These are phyloP conservation scores for Neophaeococcomyces aloes DNA, from an alignment of 2,329 filamentous ascomycete species.

Conservation along the genomic window DNA sequence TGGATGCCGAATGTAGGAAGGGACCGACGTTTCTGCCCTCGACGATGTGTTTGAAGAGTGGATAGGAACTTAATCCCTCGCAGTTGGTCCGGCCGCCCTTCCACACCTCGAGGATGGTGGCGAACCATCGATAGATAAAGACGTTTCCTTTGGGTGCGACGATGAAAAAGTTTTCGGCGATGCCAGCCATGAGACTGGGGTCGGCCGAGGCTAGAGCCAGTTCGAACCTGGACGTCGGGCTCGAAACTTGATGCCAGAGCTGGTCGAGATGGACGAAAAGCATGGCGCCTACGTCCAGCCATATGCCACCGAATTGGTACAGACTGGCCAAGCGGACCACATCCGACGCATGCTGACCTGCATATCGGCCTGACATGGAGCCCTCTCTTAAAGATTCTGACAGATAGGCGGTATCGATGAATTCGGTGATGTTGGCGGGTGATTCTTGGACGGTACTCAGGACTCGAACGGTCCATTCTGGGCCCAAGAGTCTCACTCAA, in stretches of 20 bases:
- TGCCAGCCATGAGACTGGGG: slow-evolving; percentile 24
- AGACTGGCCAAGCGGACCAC: slow-evolving; percentile 48
- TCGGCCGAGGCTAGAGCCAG: slow-evolving; percentile 39
- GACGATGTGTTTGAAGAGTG: slow-evolving; percentile 28
- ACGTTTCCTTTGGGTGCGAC: slow-evolving; percentile 32
- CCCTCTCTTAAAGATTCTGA: slow-evolving; percentile 43
- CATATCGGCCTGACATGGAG: slow-evolving; percentile 41
- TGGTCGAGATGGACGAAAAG: slow-evolving; percentile 48
- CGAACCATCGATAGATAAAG: slow-evolving; percentile 41
- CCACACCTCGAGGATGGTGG: slow-evolving; percentile 44
- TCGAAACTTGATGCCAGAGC: slow-evolving; percentile 37
- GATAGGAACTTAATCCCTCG: slow-evolving; percentile 40
- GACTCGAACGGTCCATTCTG: slow-evolving; percentile 42
- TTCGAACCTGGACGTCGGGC: slow-evolving; percentile 38
- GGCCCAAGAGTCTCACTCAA: slow-evolving; percentile 46
- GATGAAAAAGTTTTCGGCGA: slow-evolving; percentile 43
- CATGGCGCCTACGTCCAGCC: slow-evolving; percentile 47
- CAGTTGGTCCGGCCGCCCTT: slow-evolving; percentile 42
- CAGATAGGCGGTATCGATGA: slow-evolving; percentile 39
- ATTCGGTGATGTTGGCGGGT: slow-evolving; percentile 40
- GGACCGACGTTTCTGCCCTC: no score
- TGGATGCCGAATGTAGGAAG: no score
- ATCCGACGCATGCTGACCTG: slow-evolving; percentile 46
- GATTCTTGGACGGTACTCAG: slow-evolving; percentile 38
- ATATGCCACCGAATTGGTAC: slow-evolving; percentile 48